Percentiles rank a stretch among this genome's conserved stretches.
Evolutionary conservation across 306 rosid species (phyloP).

Genomic region (Gynostemma pentaphyllum): DNA sequence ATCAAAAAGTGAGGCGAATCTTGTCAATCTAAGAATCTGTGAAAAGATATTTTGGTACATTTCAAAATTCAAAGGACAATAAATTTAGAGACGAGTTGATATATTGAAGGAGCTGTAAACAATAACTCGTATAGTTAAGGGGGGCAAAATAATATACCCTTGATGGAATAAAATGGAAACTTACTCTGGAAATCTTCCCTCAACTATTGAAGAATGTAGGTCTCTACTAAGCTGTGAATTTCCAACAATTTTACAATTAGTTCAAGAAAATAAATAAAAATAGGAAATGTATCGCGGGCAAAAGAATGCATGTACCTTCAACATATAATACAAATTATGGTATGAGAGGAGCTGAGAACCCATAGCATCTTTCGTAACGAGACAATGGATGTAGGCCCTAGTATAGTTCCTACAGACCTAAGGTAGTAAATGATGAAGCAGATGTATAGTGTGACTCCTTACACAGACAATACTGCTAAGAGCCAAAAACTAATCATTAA

Average conservation of each 20-base stretch:
- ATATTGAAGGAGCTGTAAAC: background rate
- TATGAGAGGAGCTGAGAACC: conserved; percentile 96
- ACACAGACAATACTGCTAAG: background rate
- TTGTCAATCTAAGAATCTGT: no score
- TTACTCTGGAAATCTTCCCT: conserved; percentile 78
- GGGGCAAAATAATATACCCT: background rate
- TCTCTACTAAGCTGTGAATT: conserved; percentile 76
- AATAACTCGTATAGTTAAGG: background rate
- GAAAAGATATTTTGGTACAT: background rate
- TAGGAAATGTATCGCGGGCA: background rate
- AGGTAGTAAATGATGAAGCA: conserved; percentile 21
- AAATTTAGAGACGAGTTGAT: background rate
- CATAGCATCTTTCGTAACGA: conserved; percentile 94
- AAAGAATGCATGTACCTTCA: conserved; percentile 45
- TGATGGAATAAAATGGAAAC: conserved; percentile 21
- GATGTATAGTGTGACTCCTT: conserved; percentile 1
- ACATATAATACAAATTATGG: conserved; percentile 83
- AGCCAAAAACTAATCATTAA: conserved; percentile 11
- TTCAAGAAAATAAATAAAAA: background rate
- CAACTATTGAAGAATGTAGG: conserved; percentile 66
- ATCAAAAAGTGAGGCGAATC: no score
- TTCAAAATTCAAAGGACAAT: background rate
- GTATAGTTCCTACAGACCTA: conserved; percentile 87
- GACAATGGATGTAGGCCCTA: conserved; percentile 91
- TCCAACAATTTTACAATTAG: background rate